These are phyloP conservation scores for Rhododendron vialii DNA, from an alignment of 148 eudicot species.

Conservation along the genomic window DNA sequence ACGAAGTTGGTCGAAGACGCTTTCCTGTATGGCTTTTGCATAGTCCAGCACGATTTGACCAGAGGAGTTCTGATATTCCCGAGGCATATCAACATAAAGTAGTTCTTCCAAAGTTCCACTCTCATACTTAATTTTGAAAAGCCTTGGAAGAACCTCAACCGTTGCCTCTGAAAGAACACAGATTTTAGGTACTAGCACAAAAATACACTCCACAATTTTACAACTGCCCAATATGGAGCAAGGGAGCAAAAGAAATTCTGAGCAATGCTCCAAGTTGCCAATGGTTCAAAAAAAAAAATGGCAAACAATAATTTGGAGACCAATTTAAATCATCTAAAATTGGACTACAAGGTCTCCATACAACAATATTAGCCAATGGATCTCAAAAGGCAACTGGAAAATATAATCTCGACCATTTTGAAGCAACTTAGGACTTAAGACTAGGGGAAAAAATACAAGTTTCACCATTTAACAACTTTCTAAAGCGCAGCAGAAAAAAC, in stretches of 20 bases:
- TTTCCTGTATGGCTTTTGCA: constrained; percentile 93
- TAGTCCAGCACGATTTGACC: constrained; percentile 91
- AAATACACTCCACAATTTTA: neutral
- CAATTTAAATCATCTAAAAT: neutral
- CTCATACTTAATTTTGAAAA: constrained; percentile 86
- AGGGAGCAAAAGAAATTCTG: neutral
- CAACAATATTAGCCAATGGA: neutral
- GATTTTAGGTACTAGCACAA: neutral
- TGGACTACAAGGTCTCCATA: neutral
- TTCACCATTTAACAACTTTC: neutral
- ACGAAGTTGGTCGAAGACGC: constrained; percentile 90
- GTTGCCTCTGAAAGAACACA: constrained; percentile 70
- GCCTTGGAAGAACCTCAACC: constrained; percentile 92
- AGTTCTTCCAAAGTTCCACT: constrained; percentile 95
- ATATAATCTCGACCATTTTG: neutral
- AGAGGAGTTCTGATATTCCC: constrained; percentile 75
- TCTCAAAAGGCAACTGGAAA: neutral
- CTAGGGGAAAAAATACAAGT: neutral
- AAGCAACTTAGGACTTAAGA: neutral
- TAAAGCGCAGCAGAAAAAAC: constrained; percentile 23
- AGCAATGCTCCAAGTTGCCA: neutral
- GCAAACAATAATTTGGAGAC: neutral
- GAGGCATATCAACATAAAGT: constrained; percentile 88
- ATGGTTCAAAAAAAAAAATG: neutral
- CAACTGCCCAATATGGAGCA: neutral